Percentiles rank a stretch among this genome's conserved stretches.
Conservation (phyloP, 169 alveolate species). For the Plasmodium knowlesi region DNA sequence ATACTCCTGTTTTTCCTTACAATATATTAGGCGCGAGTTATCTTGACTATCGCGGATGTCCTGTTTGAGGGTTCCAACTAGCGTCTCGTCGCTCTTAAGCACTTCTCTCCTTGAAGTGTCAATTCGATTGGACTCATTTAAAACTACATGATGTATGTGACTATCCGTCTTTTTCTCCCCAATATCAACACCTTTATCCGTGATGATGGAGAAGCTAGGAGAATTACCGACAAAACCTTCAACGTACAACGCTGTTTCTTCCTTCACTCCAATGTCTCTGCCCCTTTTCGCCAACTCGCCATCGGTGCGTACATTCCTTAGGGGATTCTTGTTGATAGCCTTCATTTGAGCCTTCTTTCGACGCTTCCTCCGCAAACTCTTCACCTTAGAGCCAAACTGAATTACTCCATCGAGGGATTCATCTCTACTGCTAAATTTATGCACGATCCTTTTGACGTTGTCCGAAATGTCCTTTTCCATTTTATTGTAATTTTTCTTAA, state of each 20-base stretch:
- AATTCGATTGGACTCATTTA: neutral
- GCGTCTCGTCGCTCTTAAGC: neutral
- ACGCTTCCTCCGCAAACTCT: neutral
- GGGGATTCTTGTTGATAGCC: neutral
- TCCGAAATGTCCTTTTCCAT: constrained; percentile 42
- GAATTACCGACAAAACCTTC: neutral
- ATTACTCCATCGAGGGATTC: neutral
- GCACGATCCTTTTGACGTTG: constrained; percentile 5
- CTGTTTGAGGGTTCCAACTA: neutral
- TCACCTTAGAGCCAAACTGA: neutral
- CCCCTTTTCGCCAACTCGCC: neutral
- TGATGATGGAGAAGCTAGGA: neutral
- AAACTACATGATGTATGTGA: neutral
- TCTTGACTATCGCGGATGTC: neutral
- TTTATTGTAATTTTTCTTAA: constrained; percentile 15
- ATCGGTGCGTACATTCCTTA: neutral
- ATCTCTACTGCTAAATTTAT: neutral
- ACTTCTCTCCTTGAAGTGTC: neutral
- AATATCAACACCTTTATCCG: neutral
- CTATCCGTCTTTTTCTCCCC: neutral
- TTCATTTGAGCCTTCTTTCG: neutral
- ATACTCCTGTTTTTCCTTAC: neutral
- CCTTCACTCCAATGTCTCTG: neutral
- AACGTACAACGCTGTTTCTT: neutral
- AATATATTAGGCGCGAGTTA: neutral